Evolutionary conservation across 116 monocot genomes (phyloP).

Genomic region (Papilionanthe hybrid): DNA sequence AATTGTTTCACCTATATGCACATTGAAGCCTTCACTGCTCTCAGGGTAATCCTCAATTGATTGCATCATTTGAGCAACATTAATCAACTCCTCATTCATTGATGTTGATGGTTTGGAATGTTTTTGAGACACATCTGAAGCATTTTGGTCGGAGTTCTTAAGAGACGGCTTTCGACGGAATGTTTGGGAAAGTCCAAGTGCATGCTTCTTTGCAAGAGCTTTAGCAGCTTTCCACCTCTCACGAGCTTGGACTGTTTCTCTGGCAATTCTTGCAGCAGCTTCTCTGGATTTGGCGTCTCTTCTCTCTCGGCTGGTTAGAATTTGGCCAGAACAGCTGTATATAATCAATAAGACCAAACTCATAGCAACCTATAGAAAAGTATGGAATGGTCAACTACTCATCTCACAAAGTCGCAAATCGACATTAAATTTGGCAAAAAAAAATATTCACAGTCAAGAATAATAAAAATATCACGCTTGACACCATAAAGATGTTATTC

Average conservation of each 20-base stretch:
- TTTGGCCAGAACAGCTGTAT: slow-evolving; percentile 51
- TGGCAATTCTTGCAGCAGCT: slow-evolving; percentile 47
- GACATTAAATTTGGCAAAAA: background rate
- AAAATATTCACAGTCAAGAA: background rate
- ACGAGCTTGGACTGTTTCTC: slow-evolving; percentile 37
- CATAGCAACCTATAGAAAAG: slow-evolving; percentile 30
- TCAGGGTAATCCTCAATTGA: slow-evolving; percentile 31
- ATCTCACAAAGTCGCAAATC: background rate
- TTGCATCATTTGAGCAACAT: slow-evolving; percentile 18
- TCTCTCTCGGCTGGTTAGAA: slow-evolving; percentile 38
- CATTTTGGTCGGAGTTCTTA: background rate
- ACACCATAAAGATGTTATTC: background rate
- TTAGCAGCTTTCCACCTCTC: slow-evolving; percentile 47
- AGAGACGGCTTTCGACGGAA: slow-evolving; percentile 26
- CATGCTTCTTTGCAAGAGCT: slow-evolving; percentile 39
- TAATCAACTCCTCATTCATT: slow-evolving; percentile 26
- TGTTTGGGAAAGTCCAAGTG: slow-evolving; percentile 27
- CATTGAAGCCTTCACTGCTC: slow-evolving; percentile 18
- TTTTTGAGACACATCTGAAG: background rate
- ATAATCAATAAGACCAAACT: slow-evolving; percentile 45
- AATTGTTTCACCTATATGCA: slow-evolving; percentile 29
- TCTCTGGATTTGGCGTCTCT: slow-evolving; percentile 55
- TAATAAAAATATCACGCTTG: background rate
- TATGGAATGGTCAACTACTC: background rate
- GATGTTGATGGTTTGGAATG: slow-evolving; percentile 5